phyloP scores from a whole-genome alignment of 768 basidiomycete genomes.

The Lyophyllum atratum region DNA sequence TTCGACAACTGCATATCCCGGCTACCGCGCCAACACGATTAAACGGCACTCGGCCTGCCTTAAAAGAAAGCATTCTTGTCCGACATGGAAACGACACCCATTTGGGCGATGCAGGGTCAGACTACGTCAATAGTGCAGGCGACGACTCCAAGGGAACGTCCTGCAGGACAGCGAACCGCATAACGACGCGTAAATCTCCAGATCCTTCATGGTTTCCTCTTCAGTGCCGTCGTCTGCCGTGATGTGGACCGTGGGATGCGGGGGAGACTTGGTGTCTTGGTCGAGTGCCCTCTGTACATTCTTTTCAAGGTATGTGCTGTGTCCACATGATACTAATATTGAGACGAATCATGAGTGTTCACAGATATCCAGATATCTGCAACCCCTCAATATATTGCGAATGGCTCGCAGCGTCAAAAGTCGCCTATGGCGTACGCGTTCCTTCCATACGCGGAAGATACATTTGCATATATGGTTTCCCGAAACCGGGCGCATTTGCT shows the following conservation, averaged over 20 bases:
- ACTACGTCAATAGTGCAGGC: background rate
- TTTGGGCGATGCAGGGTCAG: background rate
- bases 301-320: constrained; percentile 1
- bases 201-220: too few relatives aligned
- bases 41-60: background rate
- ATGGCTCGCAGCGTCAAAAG: background rate
- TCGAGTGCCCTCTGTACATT: constrained; percentile 1
- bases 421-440: background rate
- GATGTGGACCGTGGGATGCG: constrained; percentile 6
- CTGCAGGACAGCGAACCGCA: background rate
- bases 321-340: background rate
- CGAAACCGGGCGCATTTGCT: background rate
- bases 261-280: background rate
- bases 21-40: background rate
- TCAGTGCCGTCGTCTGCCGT: too few relatives aligned
- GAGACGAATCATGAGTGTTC: background rate
- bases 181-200: background rate
- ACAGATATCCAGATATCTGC: background rate
- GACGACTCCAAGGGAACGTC: background rate
- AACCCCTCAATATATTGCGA: background rate
- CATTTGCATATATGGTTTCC: background rate
- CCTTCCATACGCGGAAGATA: background rate
- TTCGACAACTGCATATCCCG: background rate
- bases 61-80: background rate
- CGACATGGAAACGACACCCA: background rate